Evolutionary conservation across 345 rosid genomes (phyloP), one percentile per base, ranked within the genome.

Genomic region (Excoecaria agallocha): DNA sequence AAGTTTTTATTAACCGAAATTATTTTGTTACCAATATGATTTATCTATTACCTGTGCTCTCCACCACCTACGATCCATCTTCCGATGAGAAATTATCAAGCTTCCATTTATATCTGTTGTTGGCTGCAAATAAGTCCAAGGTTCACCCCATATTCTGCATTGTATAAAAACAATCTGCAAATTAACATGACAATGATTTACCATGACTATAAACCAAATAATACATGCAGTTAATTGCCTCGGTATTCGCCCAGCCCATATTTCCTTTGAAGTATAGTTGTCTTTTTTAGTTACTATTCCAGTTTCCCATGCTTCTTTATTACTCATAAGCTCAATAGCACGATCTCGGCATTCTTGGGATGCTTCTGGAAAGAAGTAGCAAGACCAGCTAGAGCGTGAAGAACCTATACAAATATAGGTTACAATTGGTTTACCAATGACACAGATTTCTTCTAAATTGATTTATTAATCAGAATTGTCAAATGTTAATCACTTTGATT

Each of bases 21-120:
- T 52, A 52, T 8, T 15, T 19, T 12, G 20, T 41, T 60, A 60
- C 17, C 35, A 13, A 60, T 30, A 60, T 15, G 37, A 20, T 41
- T 52, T n/a, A n/a, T 30, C 22, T 68, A 9, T 62, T 57, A 86
- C 93, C 93, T 91, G 97, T 24, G 99, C 98, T 84, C 96, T 89
- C 99, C 99, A 95, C 98, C 99, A 95, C 75, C 96, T 86, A 22
- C 84, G 73, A 65, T 95, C 98, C 97, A 95, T 95, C 81, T 93
- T 90, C 58, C 90, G 88, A 73, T 95, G 99, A 77, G 35, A 71
- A 8, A 86, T 74, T 58, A 93, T 58, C 49, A 95, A 84, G 64
- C 83, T 93, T 64, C 99, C 99, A 59, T 93, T 95, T 76, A 95
- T 88, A 52, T 91, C 97, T 3, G 97, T 95, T 19, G 99, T 95